phyloP scores from a whole-genome alignment of 805 yeast genomes.

The Candida orba region DNA sequence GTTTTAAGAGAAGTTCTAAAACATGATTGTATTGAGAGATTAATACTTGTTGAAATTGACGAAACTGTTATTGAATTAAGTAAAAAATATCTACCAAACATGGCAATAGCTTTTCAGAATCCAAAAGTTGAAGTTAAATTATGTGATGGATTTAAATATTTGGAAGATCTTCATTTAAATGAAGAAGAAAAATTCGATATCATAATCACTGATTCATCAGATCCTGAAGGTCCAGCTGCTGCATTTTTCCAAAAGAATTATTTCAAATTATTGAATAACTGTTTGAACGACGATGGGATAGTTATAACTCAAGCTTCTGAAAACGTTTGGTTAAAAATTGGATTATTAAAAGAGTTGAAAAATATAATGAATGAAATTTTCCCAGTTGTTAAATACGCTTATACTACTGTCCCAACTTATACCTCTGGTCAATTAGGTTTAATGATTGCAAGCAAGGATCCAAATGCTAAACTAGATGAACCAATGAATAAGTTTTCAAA shows the following conservation, averaged over 20 bases:
- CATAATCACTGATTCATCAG: conserved; percentile 86
- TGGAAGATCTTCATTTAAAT: conserved; percentile 33
- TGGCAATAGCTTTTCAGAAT: conserved; percentile 62
- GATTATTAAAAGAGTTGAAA: conserved; percentile 41
- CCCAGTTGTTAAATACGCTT: conserved; percentile 55
- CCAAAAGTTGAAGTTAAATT: conserved; percentile 60
- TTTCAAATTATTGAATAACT: conserved; percentile 57
- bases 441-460: conserved; percentile 60
- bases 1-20: conserved; percentile 83
- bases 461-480: conserved; percentile 33
- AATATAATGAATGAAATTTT: conserved; percentile 48
- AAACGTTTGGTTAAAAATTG: conserved; percentile 66
- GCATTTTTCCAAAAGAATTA: conserved; percentile 75
- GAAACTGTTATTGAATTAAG: conserved; percentile 69
- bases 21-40: conserved; percentile 54
- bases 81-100: conserved; percentile 64
- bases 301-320: conserved; percentile 77
- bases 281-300: conserved; percentile 56
- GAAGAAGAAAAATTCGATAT: conserved; percentile 58
- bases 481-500: conserved; percentile 44
- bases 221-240: conserved; percentile 95
- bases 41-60: conserved; percentile 85
- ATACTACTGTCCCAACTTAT: conserved; percentile 81
- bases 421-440: conserved; percentile 86
- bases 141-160: conserved; percentile 78